Conservation (phyloP, 352 stramenopile genomes). For the Globisporangium cylindrosporum region DNA sequence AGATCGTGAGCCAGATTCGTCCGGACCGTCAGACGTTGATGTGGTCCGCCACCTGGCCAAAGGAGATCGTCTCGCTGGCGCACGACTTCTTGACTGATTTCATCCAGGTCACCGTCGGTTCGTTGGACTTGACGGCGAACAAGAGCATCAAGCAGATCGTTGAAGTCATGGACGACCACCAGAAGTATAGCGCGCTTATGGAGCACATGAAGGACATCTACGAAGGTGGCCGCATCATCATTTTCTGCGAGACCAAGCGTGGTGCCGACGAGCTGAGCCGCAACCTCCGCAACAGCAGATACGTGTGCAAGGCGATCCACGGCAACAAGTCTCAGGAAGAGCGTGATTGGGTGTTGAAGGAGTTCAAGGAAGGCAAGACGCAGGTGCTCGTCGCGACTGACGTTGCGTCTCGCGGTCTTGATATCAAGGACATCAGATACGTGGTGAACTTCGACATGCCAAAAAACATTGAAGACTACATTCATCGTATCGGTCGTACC, state of each 20-base stretch:
- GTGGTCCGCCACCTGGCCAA: conserved; percentile 99
- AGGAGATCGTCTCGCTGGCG: conserved; percentile 96
- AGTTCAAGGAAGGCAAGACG: conserved; percentile 96
- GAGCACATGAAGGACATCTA: conserved; percentile 83
- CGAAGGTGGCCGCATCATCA: conserved; percentile 93
- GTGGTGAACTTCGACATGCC: conserved; percentile 99
- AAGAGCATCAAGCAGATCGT: conserved; percentile 98
- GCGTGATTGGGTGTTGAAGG: conserved; percentile 95
- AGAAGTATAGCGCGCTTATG: conserved; percentile 93
- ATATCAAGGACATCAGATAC: conserved; percentile 99
- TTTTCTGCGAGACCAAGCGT: conserved; percentile 99
- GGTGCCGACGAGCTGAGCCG: conserved; percentile 96
- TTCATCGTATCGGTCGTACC: conserved; percentile 98
- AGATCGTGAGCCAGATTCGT: conserved; percentile 97
- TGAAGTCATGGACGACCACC: conserved; percentile 94
- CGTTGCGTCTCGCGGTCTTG: conserved; percentile 98
- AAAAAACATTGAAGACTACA: conserved; percentile 98
- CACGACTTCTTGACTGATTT: conserved; percentile 98
- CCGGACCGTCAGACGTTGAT: conserved; percentile 98
- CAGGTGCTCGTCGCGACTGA: conserved; percentile 98
- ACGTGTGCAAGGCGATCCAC: conserved; percentile 97
- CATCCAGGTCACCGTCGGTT: conserved; percentile 94
- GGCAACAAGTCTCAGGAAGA: conserved; percentile 98
- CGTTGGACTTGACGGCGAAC: conserved; percentile 96
- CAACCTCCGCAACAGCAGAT: conserved; percentile 92